Evolutionary conservation across 129 eudicot genomes (phyloP).

Genomic region (Arctium minus): DNA sequence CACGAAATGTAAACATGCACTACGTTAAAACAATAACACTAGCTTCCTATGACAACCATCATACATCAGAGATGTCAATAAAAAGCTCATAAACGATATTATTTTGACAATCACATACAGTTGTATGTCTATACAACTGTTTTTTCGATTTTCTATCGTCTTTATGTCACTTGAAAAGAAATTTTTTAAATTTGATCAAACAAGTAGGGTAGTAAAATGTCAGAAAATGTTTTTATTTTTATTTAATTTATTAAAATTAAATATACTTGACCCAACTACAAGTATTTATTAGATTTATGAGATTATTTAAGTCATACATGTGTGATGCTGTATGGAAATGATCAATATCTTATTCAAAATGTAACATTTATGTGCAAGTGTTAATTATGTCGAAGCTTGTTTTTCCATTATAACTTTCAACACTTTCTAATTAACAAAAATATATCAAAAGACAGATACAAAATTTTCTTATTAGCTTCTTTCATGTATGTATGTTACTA

Average conservation of each 20-base stretch:
- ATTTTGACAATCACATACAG: not conserved
- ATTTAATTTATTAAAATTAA: not conserved
- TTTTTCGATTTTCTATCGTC: not conserved
- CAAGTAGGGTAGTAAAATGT: constrained; percentile 34
- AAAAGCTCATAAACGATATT: not conserved
- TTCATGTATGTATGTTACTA: not conserved
- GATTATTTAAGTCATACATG: constrained; percentile 31
- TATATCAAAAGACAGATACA: not conserved
- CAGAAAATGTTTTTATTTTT: constrained; percentile 24
- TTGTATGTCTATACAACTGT: not conserved
- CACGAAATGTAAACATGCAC: no score
- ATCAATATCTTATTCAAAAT: constrained; percentile 17
- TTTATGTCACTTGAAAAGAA: not conserved
- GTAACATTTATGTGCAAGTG: constrained; percentile 3
- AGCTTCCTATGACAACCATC: not conserved
- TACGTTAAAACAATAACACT: not conserved
- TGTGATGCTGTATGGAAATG: constrained; percentile 24
- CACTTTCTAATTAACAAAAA: not conserved
- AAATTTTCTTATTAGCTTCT: not conserved
- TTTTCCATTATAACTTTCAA: not conserved
- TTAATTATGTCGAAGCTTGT: constrained; percentile 18
- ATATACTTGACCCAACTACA: constrained; percentile 23
- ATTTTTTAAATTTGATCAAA: constrained; percentile 12
- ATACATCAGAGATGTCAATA: not conserved
- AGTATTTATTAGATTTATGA: constrained; percentile 25